Conservation (phyloP, 2,329 filamentous ascomycete species). For the Clonostachys byssicola region DNA sequence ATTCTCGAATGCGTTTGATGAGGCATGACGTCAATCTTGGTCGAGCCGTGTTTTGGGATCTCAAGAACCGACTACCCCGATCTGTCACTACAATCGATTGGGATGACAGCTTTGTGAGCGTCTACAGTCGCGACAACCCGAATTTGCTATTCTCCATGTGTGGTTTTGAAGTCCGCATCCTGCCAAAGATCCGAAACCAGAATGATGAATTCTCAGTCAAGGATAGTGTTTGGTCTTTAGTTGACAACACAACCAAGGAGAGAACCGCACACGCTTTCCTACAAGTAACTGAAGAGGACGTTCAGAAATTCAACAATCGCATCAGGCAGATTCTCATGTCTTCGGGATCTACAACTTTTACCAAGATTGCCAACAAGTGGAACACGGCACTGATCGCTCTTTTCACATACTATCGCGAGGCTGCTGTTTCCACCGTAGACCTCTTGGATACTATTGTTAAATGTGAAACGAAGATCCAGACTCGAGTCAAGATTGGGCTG, state of each 20-base stretch:
- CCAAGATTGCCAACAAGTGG: constrained; percentile 99
- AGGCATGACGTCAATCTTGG: constrained; percentile 97
- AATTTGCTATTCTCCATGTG: constrained; percentile 97
- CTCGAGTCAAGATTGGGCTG: constrained; percentile 94
- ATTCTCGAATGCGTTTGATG: constrained; percentile 97
- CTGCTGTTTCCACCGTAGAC: constrained; percentile 90
- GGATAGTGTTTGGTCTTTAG: constrained; percentile 96
- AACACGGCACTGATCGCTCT: constrained; percentile 95
- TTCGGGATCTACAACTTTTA: constrained; percentile 98
- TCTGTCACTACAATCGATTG: constrained; percentile 97
- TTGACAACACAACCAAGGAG: constrained; percentile 95
- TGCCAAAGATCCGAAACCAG: constrained; percentile 91
- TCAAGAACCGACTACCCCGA: constrained; percentile 93
- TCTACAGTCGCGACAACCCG: constrained; percentile 97
- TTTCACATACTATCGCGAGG: constrained; percentile 98
- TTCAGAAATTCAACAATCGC: constrained; percentile 98
- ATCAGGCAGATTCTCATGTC: constrained; percentile 99
- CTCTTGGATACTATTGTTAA: constrained; percentile 97
- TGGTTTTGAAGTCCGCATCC: constrained; percentile 92
- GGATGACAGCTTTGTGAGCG: constrained; percentile 97
- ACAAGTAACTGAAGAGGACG: constrained; percentile 96
- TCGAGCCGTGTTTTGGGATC: constrained; percentile 95
- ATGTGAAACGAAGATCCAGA: constrained; percentile 99
- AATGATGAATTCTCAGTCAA: constrained; percentile 97
- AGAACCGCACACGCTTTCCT: constrained; percentile 96